A percentile compares a stretch with the other conserved stretches of the same genome.
phyloP scores from a whole-genome alignment of 805 yeast species.

The Yamadazyma akitaensis region DNA sequence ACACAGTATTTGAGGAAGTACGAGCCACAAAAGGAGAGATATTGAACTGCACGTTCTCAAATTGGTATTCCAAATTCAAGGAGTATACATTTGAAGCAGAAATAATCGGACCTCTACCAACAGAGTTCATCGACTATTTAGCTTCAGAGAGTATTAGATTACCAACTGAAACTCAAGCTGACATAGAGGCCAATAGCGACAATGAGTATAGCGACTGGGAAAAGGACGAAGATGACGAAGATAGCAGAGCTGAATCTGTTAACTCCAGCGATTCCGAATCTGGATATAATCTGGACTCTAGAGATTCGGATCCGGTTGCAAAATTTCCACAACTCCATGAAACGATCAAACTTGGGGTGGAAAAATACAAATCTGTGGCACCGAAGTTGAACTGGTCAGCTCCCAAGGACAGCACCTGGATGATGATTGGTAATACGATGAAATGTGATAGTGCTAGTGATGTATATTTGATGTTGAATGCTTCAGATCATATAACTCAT shows the following conservation, averaged over 20 bases:
- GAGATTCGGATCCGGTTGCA: slow-evolving; percentile 18
- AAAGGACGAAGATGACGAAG: slow-evolving; percentile 46
- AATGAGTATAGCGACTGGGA: slow-evolving; percentile 79
- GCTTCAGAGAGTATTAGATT: slow-evolving; percentile 23
- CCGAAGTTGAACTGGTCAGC: slow-evolving; percentile 98
- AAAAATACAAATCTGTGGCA: slow-evolving; percentile 54
- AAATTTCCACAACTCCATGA: slow-evolving; percentile 60
- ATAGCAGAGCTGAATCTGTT: neutral
- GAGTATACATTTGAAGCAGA: slow-evolving; percentile 19
- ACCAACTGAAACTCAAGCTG: slow-evolving; percentile 16
- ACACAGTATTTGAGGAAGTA: slow-evolving; percentile 29
- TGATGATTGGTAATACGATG: slow-evolving; percentile 71
- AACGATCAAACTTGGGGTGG: slow-evolving; percentile 44
- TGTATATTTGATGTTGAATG: slow-evolving; percentile 73
- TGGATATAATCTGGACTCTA: slow-evolving; percentile 21
- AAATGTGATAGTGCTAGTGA: slow-evolving; percentile 71
- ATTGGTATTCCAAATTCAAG: slow-evolving; percentile 29
- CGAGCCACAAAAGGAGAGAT: slow-evolving; percentile 25
- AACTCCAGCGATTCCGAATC: neutral
- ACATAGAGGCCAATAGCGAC: slow-evolving; percentile 39
- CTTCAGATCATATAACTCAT: slow-evolving; percentile 84
- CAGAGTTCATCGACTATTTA: slow-evolving; percentile 31
- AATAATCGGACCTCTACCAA: slow-evolving; percentile 33
- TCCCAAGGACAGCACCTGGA: slow-evolving; percentile 95
- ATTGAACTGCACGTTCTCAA: slow-evolving; percentile 31